Evolutionary conservation across 139 green algal species (phyloP), one percentile per base, ranked within the genome.

Genomic region (Astrephomene gubernaculifera): DNA sequence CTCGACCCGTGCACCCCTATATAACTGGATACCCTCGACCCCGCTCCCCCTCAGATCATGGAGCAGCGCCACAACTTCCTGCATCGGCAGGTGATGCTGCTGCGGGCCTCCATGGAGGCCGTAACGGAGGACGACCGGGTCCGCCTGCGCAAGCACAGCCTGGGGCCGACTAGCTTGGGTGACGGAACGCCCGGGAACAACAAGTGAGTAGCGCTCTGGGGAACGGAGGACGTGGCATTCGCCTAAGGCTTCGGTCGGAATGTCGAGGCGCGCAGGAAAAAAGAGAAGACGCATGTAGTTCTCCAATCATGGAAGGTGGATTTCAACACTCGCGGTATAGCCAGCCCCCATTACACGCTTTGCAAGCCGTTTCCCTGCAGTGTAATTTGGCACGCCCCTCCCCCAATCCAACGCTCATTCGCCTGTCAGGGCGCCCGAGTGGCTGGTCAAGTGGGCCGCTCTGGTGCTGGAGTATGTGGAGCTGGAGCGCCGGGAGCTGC

Each of bases 401-500:
- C 19, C 33, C 67, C 38, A 35, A 17, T 31, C 67, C 67, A 53
- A 7, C 67, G 21, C 69, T 19, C 14, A 52, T 74, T 35, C 21
- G 36, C 6, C 7, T n/a, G 24, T 25, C 60, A 84, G 78, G 78
- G 61, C 49, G 1, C 94, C 95, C 7, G 61, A 72, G 35, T 98
- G 96, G 96, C 79, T 98, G n/a, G 68, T 93, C 49, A 98, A 98
- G 89, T 98, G 96, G 96, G 92, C 93, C 0, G 87, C 93, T 4
- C 84, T 98, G 53, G 90, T 90, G 6, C 87, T 95, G 54, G 83
- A 94, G 75, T 98, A 92, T 72, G 84, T 97, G 43, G 93, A 96
- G 72, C 57, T 90, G 73, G 96, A 98, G 90, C 65, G 92, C 60
- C 31, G 67, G 24, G 72, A 92, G 74, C 91, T 98, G 63, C 92